A percentile compares a stretch with the other conserved stretches of the same genome.
Conservation (phyloP, 163 green algal species). For the Trebouxia gelatinosa region DNA sequence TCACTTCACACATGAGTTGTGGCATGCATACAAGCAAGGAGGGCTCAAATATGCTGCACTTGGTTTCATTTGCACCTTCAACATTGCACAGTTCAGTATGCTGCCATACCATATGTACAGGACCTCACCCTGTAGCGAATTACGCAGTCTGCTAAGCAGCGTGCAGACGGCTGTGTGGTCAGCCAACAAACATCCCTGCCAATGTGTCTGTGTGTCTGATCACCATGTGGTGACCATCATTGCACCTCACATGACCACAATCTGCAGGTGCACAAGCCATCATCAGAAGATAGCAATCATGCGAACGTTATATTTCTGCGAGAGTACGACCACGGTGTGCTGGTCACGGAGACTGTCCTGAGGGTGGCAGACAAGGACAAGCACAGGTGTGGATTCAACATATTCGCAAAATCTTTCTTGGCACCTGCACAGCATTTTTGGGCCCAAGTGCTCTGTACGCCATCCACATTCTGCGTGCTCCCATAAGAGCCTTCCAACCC, state of each 20-base stretch:
- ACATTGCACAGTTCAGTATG: neutral
- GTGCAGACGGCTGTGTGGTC: too few relatives aligned
- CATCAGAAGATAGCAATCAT: slow-evolving; percentile 8
- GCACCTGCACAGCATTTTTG: too few relatives aligned
- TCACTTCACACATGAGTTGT: too few relatives aligned
- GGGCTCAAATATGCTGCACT: too few relatives aligned
- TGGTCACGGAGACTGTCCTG: slow-evolving; percentile 52
- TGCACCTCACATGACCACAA: too few relatives aligned
- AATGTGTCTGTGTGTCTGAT: neutral
- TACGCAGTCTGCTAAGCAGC: neutral
- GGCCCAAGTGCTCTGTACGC: too few relatives aligned
- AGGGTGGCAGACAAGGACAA: slow-evolving; percentile 32
- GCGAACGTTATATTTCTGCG: slow-evolving; percentile 48
- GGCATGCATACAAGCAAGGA: too few relatives aligned
- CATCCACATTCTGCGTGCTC: too few relatives aligned
- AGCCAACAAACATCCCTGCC: neutral
- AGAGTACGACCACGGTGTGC: slow-evolving; percentile 59
- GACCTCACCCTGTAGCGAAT: neutral
- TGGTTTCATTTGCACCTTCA: too few relatives aligned
- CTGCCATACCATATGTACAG: neutral
- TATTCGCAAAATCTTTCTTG: too few relatives aligned
- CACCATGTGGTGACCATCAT: neutral
- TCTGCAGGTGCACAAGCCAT: slow-evolving; percentile 38
- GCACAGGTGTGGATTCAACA: neutral
- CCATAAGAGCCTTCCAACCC: too few relatives aligned